Evolutionary conservation across 2,329 filamentous ascomycete species (phyloP).

Genomic region (Stemphylium beticola): DNA sequence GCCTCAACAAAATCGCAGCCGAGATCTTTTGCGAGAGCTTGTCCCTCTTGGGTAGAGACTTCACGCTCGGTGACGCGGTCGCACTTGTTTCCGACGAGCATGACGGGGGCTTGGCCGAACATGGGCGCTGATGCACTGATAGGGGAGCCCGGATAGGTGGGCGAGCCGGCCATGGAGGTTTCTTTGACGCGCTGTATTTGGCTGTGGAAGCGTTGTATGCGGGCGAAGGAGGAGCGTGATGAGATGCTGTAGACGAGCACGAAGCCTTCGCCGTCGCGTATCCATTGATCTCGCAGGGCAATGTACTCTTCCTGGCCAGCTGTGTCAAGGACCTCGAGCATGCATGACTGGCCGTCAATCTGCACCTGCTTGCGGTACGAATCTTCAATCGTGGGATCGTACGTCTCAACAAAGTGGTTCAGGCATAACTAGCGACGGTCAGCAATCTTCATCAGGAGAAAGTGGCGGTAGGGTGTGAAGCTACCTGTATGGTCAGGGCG

Average conservation of each 20-base stretch:
- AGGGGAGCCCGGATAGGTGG: slow-evolving; percentile 77
- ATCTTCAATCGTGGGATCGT: slow-evolving; percentile 72
- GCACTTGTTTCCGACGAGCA: slow-evolving; percentile 99
- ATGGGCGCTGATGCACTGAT: slow-evolving; percentile 58
- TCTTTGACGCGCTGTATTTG: slow-evolving; percentile 98
- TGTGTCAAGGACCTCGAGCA: slow-evolving; percentile 96
- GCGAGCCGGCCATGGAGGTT: slow-evolving; percentile 73
- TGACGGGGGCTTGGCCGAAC: slow-evolving; percentile 82
- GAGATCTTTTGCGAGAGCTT: slow-evolving; percentile 86
- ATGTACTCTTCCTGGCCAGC: slow-evolving; percentile 99
- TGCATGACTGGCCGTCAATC: slow-evolving; percentile 93
- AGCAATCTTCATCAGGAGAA: slow-evolving; percentile 11
- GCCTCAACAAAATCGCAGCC: slow-evolving; percentile 97
- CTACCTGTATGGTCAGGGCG: slow-evolving; percentile 86
- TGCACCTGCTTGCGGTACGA: slow-evolving; percentile 74
- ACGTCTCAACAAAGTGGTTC: slow-evolving; percentile 97
- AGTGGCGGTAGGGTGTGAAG: slow-evolving; percentile 39
- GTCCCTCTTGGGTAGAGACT: slow-evolving; percentile 94
- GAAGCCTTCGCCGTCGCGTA: slow-evolving; percentile 95
- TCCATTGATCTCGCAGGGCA: slow-evolving; percentile 96
- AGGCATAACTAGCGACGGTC: slow-evolving; percentile 75
- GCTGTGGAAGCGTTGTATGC: slow-evolving; percentile 94
- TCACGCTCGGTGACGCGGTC: slow-evolving; percentile 95
- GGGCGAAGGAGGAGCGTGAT: slow-evolving; percentile 90
- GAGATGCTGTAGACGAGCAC: slow-evolving; percentile 99